Base-by-base conservation (phyloP, 2,329 filamentous ascomycete species). In the Diaporthe vaccinii region DNA sequence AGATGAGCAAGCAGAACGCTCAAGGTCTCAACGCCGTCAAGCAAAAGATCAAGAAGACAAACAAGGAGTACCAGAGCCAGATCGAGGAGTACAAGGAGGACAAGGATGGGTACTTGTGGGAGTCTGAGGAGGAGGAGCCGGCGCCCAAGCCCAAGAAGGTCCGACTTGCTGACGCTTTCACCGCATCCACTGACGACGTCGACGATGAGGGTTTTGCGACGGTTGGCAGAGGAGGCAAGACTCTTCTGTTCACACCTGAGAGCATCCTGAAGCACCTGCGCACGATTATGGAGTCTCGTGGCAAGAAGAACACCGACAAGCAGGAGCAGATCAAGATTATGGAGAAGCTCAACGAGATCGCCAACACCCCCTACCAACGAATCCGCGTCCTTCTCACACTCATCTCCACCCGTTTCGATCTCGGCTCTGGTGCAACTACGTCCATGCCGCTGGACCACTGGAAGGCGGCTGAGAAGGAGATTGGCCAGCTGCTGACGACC, bases 11-110 rank as follows among this genome's bases (percentile, higher is more conserved):
- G 77, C 97, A 93, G 82, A 97, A 96, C 83, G 94, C 95, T 79
- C 95, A 95, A 86, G 95, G 96, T 82, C 91, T 99, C 82, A 99
- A 98, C 85, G 95, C 96, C 77, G 94, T 98, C 82, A 98, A 98
- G 88, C 97, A 99, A 86, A 96, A 96, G 87, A 95, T 99, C 88
- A 96, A 96, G 91, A 98, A 98, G 91, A 96, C 96, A 87, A 98
- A 96, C 90, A 97, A 98, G 87, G 96, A 98, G 78, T 96, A 96
- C 86, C 91, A 95, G 82, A 88, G 90, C 77, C 94, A 98, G 82
- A 93, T 99, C 81, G 95, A 98, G 80, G 91, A 93, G 78, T 99
- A 96, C 88, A 91, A 94, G 79, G 93, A 91, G 78, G 92, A 98
- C 84, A 95, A 96, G 85, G 95, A 96, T 78, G 92, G 87, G 25